Evolutionary conservation across 495 filamentous ascomycete genomes (phyloP).

Genomic region (Rusavskia elegans): DNA sequence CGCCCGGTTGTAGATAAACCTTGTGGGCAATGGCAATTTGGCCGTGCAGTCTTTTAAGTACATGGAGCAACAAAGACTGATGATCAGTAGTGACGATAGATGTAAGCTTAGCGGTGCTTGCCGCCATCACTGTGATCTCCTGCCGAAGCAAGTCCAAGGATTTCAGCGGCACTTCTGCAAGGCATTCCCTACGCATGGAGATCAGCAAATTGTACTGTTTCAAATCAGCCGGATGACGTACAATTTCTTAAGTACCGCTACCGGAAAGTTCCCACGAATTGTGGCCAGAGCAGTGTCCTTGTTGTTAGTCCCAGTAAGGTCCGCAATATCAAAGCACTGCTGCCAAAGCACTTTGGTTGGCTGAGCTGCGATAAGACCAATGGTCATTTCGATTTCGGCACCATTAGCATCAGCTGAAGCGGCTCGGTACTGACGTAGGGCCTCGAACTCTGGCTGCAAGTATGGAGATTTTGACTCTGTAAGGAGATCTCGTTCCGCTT

Average conservation of each 20-base stretch:
- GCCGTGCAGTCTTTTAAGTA: constrained; percentile 2
- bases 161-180: constrained; percentile 12
- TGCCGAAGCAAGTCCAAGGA: constrained; percentile 13
- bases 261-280: constrained; percentile 5
- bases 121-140: constrained; percentile 16
- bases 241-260: constrained; percentile 8
- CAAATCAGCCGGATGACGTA: not conserved
- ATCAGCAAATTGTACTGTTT: not conserved
- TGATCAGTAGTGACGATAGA: constrained; percentile 14
- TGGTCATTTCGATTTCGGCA: not conserved
- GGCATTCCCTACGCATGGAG: constrained; percentile 1
- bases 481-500: constrained; percentile 1
- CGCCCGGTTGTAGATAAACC: constrained; percentile 7
- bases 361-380: constrained; percentile 6
- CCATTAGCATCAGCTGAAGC: not conserved
- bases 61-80: constrained; percentile 4
- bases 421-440: constrained; percentile 11
- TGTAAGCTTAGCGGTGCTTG: constrained; percentile 14
- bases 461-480: constrained; percentile 1
- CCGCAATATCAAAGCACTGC: not conserved
- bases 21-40: not conserved
- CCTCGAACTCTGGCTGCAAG: constrained; percentile 8
- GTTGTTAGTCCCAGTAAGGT: not conserved
- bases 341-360: constrained; percentile 2
- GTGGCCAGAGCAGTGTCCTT: not conserved